Evolutionary conservation across 2,329 filamentous ascomycete species (phyloP), one percentile per base, ranked within the genome.

Genomic region (Ascochyta viciae-villosae): DNA sequence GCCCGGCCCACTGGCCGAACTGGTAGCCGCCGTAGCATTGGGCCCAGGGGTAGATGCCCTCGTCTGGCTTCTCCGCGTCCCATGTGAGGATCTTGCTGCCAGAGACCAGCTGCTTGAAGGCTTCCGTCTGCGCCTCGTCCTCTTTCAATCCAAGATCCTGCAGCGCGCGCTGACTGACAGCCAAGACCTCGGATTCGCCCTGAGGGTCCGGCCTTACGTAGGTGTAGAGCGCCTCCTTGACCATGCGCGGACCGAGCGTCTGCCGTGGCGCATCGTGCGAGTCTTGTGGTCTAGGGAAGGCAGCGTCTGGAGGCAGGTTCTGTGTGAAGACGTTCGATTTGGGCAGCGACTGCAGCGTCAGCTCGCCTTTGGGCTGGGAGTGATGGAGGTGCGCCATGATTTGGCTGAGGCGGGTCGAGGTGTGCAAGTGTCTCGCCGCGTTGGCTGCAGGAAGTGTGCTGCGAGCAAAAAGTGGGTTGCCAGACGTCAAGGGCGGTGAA

Each of bases 11-110:
- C 63, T 90, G 87, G 6, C 95, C 95, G 55, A 78, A 77, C 45
- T 78, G 76, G 66, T 83, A 80, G 53, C 94, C 94, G 54, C 95
- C 95, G 74, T 99, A 99, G 78, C 95, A 98, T 78, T 99, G 95
- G 29, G 95, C 93, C 95, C 95, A 99, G 0, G 95, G 94, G 74
- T 99, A 99, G 39, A 95, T 87, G 19, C 90, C 72, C n/a, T 63
- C 58, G 24, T 70, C 65, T 16, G 64, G 68, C 35, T 74, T 65
- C 5, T 87, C 83, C 55, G 89, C 85, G 61, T 92, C 85, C 85
- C 89, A 90, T 45, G 92, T 94, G 52, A 90, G 85, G 13, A 97
- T 83, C 70, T 87, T 88, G 73, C 95, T 96, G 3, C 95, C 95
- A 0, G 90, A 87, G 6, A 96, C 89, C 0, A 92, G 82, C 57